Evolutionary conservation across 176 grass and related monocot genomes (phyloP), one percentile per base, ranked within the genome.

Genomic region (Hsuehochloa calcarea): DNA sequence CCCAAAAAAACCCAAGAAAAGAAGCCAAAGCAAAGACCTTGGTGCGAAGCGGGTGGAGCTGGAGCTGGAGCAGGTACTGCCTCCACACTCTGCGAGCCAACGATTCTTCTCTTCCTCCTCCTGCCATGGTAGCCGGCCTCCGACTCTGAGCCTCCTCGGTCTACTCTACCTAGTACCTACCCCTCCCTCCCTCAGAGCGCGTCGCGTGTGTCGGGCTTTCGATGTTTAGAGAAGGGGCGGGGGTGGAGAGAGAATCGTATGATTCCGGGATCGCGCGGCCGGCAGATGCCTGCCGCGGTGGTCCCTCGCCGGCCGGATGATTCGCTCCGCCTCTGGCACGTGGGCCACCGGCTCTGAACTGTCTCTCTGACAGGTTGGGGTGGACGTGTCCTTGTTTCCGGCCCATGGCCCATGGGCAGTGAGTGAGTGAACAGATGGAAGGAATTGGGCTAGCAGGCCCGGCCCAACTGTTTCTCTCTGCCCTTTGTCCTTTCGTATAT

Each of bases 31-130:
- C 9, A 5, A 10, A 19, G 47, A 98, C 93, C 90, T 95, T 98
- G 81, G 93, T 95, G 83, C 96, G 83, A 26, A 98, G 87, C 39
- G 96, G 91, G 55, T 98, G 96, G 15, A 80, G 87, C 76, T 92
- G 96, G 34, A 98, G 96, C 80, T 95, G 96, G 19, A 92, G 89
- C 88, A 98, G 81, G 89, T 98, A 98, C 65, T 85, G 49, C 79
- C 75, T 76, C 95, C 92, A 97, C 75, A 90, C 90, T 80, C 85
- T 89, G 47, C 80, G 60, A 39, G 84, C 74, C 68, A 87, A 49
- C 50, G 84, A 87, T 14, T 39, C 89, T 10, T 87, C 89, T 59
- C 60, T 87, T 22, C 78, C 74, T 61, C 84, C 65, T 26, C 41
- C 78, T 16, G 44, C 62, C 78, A 80, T 80, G 77, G 77, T 27